Conservation (phyloP, 495 filamentous ascomycete genomes). For the Lepidopterella palustris region DNA sequence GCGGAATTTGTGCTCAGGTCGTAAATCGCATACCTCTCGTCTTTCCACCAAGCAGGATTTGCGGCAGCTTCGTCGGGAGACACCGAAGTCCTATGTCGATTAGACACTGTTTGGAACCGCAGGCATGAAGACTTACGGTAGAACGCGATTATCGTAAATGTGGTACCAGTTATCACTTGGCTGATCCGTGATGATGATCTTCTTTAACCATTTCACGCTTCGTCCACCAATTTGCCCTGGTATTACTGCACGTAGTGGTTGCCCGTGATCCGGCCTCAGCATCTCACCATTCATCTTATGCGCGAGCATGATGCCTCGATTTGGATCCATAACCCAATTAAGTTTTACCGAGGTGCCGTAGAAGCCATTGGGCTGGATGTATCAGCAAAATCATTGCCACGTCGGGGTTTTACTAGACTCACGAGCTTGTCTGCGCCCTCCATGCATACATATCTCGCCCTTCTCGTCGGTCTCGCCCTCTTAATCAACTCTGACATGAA, state of each 20-base stretch:
- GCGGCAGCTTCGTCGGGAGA: conserved; percentile 72
- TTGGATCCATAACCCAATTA: conserved; percentile 80
- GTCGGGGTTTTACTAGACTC: conserved; percentile 18
- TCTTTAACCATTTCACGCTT: conserved; percentile 94
- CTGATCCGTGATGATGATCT: conserved; percentile 64
- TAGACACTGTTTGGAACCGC: background rate
- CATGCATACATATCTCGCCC: conserved; percentile 84
- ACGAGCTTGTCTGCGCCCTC: conserved; percentile 83
- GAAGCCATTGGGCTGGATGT: conserved; percentile 66
- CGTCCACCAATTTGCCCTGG: conserved; percentile 91
- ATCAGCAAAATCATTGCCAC: conserved; percentile 12
- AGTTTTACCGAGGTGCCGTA: conserved; percentile 89
- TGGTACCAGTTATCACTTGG: conserved; percentile 97
- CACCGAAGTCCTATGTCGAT: conserved; percentile 57
- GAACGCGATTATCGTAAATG: conserved; percentile 86
- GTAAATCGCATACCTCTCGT: conserved; percentile 93
- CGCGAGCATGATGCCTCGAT: conserved; percentile 81
- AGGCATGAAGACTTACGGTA: conserved; percentile 46
- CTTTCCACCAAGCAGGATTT: conserved; percentile 74
- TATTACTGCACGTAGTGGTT: conserved; percentile 76
- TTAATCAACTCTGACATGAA: conserved; percentile 65
- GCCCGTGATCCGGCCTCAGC: conserved; percentile 81
- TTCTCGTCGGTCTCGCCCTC: conserved; percentile 59
- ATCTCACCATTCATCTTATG: conserved; percentile 90
- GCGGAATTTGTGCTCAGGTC: conserved; percentile 87